These are phyloP conservation scores for Lactarius hengduanensis DNA, from an alignment of 768 basidiomycete species.

Conservation along the genomic window DNA sequence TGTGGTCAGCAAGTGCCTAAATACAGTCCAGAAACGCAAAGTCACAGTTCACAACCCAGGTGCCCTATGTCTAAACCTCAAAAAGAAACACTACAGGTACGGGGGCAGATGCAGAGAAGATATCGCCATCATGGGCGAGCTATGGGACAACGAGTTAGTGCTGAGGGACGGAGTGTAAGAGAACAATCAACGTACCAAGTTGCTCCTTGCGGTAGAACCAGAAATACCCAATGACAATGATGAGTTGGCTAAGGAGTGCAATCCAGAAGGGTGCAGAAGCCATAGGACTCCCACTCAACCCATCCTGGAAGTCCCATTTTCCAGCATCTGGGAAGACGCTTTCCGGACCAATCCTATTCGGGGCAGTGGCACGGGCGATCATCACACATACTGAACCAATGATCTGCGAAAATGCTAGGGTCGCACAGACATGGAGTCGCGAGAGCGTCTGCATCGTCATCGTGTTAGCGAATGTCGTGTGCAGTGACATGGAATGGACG, in stretches of 20 bases:
- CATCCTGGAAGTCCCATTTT: constrained; percentile 82
- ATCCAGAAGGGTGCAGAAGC: constrained; percentile 87
- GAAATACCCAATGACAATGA: constrained; percentile 91
- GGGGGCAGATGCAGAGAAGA: constrained; percentile 23
- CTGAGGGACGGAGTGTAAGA: not conserved
- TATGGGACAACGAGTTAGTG: constrained; percentile 14
- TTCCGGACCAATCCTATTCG: constrained; percentile 84
- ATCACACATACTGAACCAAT: constrained; percentile 91
- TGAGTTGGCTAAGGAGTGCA: constrained; percentile 71
- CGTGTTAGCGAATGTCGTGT: constrained; percentile 1
- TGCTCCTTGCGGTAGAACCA: constrained; percentile 98
- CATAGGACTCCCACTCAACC: constrained; percentile 76
- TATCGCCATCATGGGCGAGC: constrained; percentile 34
- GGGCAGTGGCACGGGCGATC: constrained; percentile 88
- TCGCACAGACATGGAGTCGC: constrained; percentile 91
- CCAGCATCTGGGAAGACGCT: constrained; percentile 91
- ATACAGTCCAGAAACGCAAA: constrained; percentile 22
- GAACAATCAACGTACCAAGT: constrained; percentile 52
- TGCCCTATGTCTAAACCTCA: constrained; percentile 17
- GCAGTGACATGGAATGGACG: constrained; percentile 8
- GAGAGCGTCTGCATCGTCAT: constrained; percentile 63
- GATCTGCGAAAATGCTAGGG: constrained; percentile 85
- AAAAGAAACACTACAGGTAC: constrained; percentile 25
- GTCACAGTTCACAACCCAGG: constrained; percentile 14
- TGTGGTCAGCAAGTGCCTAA: constrained; percentile 27